Percentiles rank a stretch among this genome's conserved stretches.
phyloP scores from a whole-genome alignment of 495 filamentous ascomycete genomes.

The Talaromyces trachyspermus region DNA sequence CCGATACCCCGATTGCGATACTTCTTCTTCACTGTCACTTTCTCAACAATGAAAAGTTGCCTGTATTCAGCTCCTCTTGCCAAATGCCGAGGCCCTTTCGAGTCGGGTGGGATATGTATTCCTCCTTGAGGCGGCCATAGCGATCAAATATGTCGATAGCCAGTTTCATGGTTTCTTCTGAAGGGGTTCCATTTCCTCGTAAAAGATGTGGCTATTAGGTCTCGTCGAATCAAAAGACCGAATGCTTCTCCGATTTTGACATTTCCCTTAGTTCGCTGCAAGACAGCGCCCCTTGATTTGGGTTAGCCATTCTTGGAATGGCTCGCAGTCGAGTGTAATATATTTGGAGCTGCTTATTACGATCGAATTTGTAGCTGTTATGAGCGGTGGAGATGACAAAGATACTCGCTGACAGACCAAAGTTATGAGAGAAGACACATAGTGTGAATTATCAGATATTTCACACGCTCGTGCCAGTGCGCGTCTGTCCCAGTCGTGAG shows the following conservation, averaged over 20 bases:
- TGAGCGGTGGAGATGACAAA: not conserved
- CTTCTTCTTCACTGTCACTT: slow-evolving; percentile 1
- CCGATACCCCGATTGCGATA: not conserved
- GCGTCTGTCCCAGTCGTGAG: not conserved
- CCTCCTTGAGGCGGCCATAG: slow-evolving; percentile 23
- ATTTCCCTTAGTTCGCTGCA: not conserved
- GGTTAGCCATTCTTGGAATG: not conserved
- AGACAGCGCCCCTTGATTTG: not conserved
- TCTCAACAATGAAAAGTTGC: not conserved
- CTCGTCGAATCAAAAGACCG: not conserved
- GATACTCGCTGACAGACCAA: not conserved
- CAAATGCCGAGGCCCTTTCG: slow-evolving; percentile 25
- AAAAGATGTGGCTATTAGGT: not conserved
- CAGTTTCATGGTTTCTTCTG: not conserved
- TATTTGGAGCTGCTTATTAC: not conserved
- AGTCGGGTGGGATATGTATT: slow-evolving; percentile 19
- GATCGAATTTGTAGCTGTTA: not conserved
- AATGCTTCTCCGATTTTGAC: not conserved
- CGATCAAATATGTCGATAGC: slow-evolving; percentile 19
- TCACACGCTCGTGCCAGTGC: not conserved
- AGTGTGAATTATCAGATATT: not conserved
- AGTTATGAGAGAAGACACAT: not conserved
- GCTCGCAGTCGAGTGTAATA: not conserved
- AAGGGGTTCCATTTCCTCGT: not conserved
- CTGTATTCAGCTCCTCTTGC: slow-evolving; percentile 1